Base-by-base conservation (phyloP, 305 asterid species). In the Petunia hybrid region DNA sequence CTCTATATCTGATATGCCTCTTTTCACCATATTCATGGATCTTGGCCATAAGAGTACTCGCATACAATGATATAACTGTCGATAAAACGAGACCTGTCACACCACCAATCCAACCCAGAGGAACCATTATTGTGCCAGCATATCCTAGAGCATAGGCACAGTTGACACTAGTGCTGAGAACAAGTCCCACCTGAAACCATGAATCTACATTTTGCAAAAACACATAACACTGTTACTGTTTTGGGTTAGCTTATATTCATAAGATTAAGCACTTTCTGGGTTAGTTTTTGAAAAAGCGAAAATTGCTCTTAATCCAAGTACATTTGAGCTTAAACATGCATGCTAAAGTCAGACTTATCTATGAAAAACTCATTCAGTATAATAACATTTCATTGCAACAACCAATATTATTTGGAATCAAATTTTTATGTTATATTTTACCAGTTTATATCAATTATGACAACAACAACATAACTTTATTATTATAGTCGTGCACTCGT, bases 81-180 rank as follows among this genome's bases (percentile, higher is more conserved):
- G 97, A 95, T 66, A 91, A 76, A 81, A 93, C 71, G 3, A 94
- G 83, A 51, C 96, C 97, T n/a, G 91, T 83, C 5, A 91, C 98
- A 53, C 98, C 97, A 45, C 97, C 97, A 9, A 85, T 43, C 98
- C 98, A 94, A 53, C 97, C 97, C 83, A 94, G 82, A 2, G 97
- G 98, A 78, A 93, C 94, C 98, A 94, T 94, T 83, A 93, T 84
- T 0, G 97, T 89, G 6, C 95, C 97, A 40, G 97, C 87, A 80
- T 94, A 93, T 40, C 97, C 97, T 70, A 91, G 90, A 81, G 93
- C 98, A 74, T 91, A 94, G 1, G 94, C 98, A 59, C 97, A 90
- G 89, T 91, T 91, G 80, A 94, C 90, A 82, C 97, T 94, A 42
- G 97, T 94, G 5, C 97, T 92, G n/a, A 94, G 95, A 59, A 94